These are phyloP conservation scores for Carallia pectinifolia DNA, from an alignment of 345 rosid species.

Conservation along the genomic window DNA sequence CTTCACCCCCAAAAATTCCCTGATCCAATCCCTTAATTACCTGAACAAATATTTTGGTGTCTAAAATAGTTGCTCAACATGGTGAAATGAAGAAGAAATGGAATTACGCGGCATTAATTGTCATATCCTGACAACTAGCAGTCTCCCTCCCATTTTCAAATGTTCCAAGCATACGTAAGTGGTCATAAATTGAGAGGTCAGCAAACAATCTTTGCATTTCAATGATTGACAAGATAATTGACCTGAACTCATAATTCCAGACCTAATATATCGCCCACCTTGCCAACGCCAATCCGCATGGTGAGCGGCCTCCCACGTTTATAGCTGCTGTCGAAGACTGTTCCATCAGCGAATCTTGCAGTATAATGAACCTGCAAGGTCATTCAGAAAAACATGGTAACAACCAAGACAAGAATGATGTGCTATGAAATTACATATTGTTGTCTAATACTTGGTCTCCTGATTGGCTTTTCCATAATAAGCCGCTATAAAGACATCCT, in stretches of 20 bases:
- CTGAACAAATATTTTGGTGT: conserved; percentile 32
- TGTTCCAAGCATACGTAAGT: no score
- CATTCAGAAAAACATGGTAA: background rate
- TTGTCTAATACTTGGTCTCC: background rate
- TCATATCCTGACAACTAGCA: background rate
- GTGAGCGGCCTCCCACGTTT: conserved; percentile 92
- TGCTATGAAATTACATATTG: background rate
- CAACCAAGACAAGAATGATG: no score
- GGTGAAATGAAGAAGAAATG: background rate
- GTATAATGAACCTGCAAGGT: conserved; percentile 69
- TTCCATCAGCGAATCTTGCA: conserved; percentile 91
- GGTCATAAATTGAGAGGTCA: no score
- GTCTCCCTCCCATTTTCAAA: no score
- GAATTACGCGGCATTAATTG: background rate
- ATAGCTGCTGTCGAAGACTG: conserved; percentile 86
- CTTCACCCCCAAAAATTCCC: conserved; percentile 88
- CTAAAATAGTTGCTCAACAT: conserved; percentile 1
- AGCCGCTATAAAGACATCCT: no score
- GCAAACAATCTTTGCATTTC: no score
- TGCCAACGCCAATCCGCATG: conserved; percentile 91
- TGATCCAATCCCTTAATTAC: conserved; percentile 87
- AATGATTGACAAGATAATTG: background rate
- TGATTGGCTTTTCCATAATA: background rate
- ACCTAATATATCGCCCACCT: conserved; percentile 40
- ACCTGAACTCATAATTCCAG: background rate